Conservation (phyloP, 2,329 filamentous ascomycete species). For the Colletotrichum godetiae region DNA sequence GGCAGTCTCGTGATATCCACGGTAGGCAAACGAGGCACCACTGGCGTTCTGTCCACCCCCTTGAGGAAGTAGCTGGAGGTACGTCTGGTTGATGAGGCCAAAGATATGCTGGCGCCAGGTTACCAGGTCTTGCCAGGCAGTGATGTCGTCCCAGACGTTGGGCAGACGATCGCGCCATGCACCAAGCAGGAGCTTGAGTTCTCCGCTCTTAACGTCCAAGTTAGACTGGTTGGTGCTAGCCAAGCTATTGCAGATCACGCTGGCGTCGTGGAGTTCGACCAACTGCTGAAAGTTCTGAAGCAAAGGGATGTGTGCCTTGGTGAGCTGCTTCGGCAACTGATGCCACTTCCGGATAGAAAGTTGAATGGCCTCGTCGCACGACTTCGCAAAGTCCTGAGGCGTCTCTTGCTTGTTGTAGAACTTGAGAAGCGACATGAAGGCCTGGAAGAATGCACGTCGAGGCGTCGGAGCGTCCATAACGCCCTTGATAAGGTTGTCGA, state of each 20-base stretch:
- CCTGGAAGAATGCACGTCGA: slow-evolving; percentile 94
- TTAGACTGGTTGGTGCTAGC: slow-evolving; percentile 86
- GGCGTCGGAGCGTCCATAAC: slow-evolving; percentile 98
- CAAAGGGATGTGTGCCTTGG: slow-evolving; percentile 93
- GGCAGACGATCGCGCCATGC: slow-evolving; percentile 96
- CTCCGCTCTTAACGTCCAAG: slow-evolving; percentile 92
- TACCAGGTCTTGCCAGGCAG: slow-evolving; percentile 98
- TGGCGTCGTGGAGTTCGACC: slow-evolving; percentile 97
- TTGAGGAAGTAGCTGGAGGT: slow-evolving; percentile 84
- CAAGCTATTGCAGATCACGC: slow-evolving; percentile 93
- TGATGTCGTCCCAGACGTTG: slow-evolving; percentile 99
- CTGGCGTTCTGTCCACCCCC: slow-evolving; percentile 81
- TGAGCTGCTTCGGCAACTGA: slow-evolving; percentile 92
- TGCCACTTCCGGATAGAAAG: slow-evolving; percentile 98
- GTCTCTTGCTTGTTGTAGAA: slow-evolving; percentile 90
- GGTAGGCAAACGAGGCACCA: slow-evolving; percentile 94
- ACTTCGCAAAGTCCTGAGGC: slow-evolving; percentile 82
- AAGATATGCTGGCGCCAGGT: slow-evolving; percentile 99
- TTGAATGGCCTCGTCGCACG: slow-evolving; percentile 97
- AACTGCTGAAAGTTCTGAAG: slow-evolving; percentile 98
- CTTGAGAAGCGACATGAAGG: slow-evolving; percentile 96
- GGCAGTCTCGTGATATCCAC: slow-evolving; percentile 97
- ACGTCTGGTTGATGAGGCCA: slow-evolving; percentile 94
- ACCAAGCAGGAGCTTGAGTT: slow-evolving; percentile 91
- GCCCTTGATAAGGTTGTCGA: slow-evolving; percentile 94